A percentile compares a stretch with the other conserved stretches of the same genome.
These are phyloP conservation scores for Suillus fuscotomentosus DNA, from an alignment of 768 basidiomycete species.

Conservation along the genomic window DNA sequence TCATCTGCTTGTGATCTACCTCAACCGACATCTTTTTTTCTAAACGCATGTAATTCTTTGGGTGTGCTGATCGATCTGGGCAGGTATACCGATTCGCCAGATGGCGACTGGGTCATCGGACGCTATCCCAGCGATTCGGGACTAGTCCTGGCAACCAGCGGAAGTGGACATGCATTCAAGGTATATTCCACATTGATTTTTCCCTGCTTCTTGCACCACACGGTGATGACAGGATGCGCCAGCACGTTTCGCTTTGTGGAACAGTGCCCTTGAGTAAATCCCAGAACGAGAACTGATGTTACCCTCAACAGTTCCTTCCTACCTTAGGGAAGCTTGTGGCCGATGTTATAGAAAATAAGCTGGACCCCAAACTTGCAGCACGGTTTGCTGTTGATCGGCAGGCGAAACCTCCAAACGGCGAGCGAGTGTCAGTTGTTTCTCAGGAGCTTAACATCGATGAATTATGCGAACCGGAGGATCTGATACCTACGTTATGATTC, in stretches of 20 bases:
- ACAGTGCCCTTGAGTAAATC: neutral
- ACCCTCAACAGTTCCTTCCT: constrained; percentile 72
- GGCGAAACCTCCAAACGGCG: constrained; percentile 15
- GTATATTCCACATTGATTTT: constrained; percentile 31
- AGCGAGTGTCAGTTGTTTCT: constrained; percentile 16
- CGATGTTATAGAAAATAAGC: constrained; percentile 63
- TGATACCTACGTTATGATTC: constrained; percentile 18
- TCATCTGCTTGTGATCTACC: neutral
- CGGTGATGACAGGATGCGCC: neutral
- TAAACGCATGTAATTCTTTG: neutral
- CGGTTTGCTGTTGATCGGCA: constrained; percentile 67
- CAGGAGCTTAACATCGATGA: constrained; percentile 44
- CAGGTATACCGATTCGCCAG: constrained; percentile 89
- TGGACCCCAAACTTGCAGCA: constrained; percentile 46
- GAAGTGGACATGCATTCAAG: constrained; percentile 89
- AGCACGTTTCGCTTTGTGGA: neutral
- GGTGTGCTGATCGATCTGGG: neutral
- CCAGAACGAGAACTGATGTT: neutral
- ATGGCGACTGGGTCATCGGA: constrained; percentile 90
- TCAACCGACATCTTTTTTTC: neutral
- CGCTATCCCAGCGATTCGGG: constrained; percentile 56
- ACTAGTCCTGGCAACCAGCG: constrained; percentile 82
- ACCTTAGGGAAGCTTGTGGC: constrained; percentile 77
- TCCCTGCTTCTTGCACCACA: neutral
- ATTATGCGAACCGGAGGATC: constrained; percentile 50